Evolutionary conservation across 83 land plant species (phyloP), one percentile per base, ranked within the genome.

Genomic region (Diphasiastrum complanatum): DNA sequence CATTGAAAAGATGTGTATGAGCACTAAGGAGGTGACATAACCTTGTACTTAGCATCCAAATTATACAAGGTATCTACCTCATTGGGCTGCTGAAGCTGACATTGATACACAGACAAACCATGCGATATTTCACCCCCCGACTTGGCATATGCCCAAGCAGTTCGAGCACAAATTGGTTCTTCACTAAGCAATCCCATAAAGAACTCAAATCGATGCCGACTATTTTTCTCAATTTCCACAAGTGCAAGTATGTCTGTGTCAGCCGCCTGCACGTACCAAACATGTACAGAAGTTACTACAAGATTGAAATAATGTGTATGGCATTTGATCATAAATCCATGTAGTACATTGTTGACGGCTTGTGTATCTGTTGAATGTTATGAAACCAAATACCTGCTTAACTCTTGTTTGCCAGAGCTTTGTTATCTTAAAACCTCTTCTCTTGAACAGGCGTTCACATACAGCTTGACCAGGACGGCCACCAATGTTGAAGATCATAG

Each of bases 391-490:
- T 18, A 78, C 98, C 88, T 92, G 98, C 54, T 79, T 74, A 35
- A 92, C 79, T 76, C 87, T 92, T 3, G 96, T 92, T 62, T 92
- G 98, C 98, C 98, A 92, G 51, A 92, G 74, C 69, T 79, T 92
- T 48, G 67, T 79, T 45, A 89, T 79, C 16, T 57, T 73, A 63
- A 92, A 80, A 38, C 98, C 98, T 58, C 98, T 78, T 43, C 98
- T 85, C 52, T 79, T 79, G 77, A 92, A 92, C 45, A 92, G 51
- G 38, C 98, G 87, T 49, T 76, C 80, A 66, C 91, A 85, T 35
- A 92, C 98, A 67, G 76, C 88, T 76, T 88, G 98, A 48, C 98
- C 98, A 59, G 98, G 98, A 28, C 98, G 84, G 18, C 98, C 98
- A 32, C 98, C 98, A 68, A 92, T 92, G 74, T 92, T 92, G 50